Base-by-base conservation (phyloP, 352 stramenopile species). In the Phytophthora cactorum region DNA sequence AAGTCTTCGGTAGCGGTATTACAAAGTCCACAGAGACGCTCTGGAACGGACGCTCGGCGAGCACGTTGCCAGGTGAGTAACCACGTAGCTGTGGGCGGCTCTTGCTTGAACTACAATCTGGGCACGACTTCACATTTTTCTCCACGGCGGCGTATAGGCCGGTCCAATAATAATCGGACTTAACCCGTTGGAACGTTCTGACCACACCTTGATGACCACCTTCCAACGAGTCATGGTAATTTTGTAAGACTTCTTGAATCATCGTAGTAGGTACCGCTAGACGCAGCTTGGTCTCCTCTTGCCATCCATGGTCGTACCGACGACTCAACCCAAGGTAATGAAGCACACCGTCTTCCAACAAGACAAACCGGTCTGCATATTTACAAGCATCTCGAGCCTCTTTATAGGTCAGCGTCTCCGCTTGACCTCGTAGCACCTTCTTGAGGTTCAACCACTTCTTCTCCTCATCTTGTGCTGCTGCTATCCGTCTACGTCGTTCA, bases 191-290 rank as follows among this genome's bases (percentile, higher is more conserved):
- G 29, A 36, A 63, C 7, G 55, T 63, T 28, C 44, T 1, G 8
- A 54, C 45, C 4, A 63, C 32, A 8, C 55, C 55, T 38, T 63
- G 43, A 9, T 63, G 55, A 1, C 56, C 56, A 28, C 56, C 45
- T 56, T 64, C 46, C 2, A 56, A 27, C 32, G 63, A 70, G 39
- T 57, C 52, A 39, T 64, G 49, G 44, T 28, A 56, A 11, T n/a
- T 55, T 22, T 22, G 17, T 22, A 22, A 22, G 17, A 22, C 17
- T 22, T 22, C 17, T 22, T 22, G 17, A 22, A 22, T 22, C 17
- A 22, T 22, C 17, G 17, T 22, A 22, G 17, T 22, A 22, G 17
- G 17, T 22, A 22, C 17, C 17, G 0, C 17, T 22, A 22, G 17
- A 22, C 17, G 17, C 17, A 22, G 17, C 17, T 22, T 22, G 17